Base-by-base conservation (phyloP, 2,329 filamentous ascomycete species). In the Cladosporium halotolerans region DNA sequence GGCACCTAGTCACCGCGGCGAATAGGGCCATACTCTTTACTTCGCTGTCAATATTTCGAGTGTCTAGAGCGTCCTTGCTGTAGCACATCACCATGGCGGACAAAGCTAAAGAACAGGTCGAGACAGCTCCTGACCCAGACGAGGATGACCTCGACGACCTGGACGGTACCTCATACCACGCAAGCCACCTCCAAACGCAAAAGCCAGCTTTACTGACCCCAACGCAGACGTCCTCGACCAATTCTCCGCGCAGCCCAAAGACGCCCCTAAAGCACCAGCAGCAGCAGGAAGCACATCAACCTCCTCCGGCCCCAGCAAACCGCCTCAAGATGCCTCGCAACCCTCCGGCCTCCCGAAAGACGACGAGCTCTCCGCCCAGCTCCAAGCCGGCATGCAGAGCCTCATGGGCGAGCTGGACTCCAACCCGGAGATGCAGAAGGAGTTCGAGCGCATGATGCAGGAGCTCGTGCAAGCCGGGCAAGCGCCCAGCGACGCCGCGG, bases 71-170 rank as follows among this genome's bases (percentile, higher is more conserved):
- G 23, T 28, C 7, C 23, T 28, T 28, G 5, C 7, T 28, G 7
- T 5, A 28, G 23, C 23, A 14, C 4, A 18, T n/a, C 28, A 43
- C 11, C 40, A 51, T 51, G 48, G 41, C 48, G 13, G 48, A 68
- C 8, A 64, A 66, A 51, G 46, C 57, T 11, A 55, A 59, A 38
- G 55, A 62, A 31, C 50, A 57, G 39, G 56, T 58, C 32, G 70
- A 71, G 41, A 65, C 68, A 50, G 66, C 63, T 5, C 85, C 90
- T 16, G 92, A 96, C 64, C 92, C 91, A 6, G 92, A 97, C 60
- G 91, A 95, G 71, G 93, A 93, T 70, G 88, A 93, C 62, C 75
- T 93, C 16, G 88, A 96, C 65, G 93, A 97, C 65, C 76, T 99
- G 42, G 93, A 99, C 72, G 89, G 88, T 89, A 71, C 61, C 74